Base-by-base conservation (phyloP, 495 filamentous ascomycete genomes). In the Xylona heveae region DNA sequence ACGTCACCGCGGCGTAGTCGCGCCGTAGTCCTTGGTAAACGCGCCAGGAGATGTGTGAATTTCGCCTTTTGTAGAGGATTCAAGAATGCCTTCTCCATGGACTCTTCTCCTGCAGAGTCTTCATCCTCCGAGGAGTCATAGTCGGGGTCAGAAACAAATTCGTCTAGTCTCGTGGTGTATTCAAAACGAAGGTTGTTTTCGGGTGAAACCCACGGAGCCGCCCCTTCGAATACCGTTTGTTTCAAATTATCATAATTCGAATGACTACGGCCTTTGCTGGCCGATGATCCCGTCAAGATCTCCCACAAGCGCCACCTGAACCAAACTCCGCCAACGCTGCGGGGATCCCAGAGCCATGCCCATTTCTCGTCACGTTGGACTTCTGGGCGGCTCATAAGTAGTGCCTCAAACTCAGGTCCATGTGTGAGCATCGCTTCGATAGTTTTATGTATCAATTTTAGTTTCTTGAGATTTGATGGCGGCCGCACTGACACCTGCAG, bases 291-390 rank as follows among this genome's bases (percentile, higher is more conserved):
- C 2, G 79, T 83, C 21, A 83, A 57, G 18, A 82, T 61, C 39
- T 82, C 68, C 82, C 80, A 94, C 33, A 94, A 43, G 30, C 78
- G 74, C 78, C 80, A 94, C 10, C 84, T 69, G 51, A 92, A 94
- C 56, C 78, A 94, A 3, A 84, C 64, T 5, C 77, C 79, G 5
- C 71, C 74, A 31, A 69, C 52, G 41, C 78, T 81, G 30, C 80
- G 62, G 18, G 85, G 60, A 50, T 99, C 78, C 74, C 77, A 99
- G 3, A 99, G 51, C 78, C 81, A 99, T 0, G 81, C 77, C 72
- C 83, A 99, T 45, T 74, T 83, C 41, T 85, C 76, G 23, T 92
- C 77, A 16, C 53, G 59, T 39, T 85, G 78, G 2, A 94, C 76
- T 23, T 76, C 68, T 0, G 69, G 71, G 12, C 74, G 61, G 22